Base-by-base conservation (phyloP, 495 filamentous ascomycete genomes). In the Lasiosphaeris hirsuta region DNA sequence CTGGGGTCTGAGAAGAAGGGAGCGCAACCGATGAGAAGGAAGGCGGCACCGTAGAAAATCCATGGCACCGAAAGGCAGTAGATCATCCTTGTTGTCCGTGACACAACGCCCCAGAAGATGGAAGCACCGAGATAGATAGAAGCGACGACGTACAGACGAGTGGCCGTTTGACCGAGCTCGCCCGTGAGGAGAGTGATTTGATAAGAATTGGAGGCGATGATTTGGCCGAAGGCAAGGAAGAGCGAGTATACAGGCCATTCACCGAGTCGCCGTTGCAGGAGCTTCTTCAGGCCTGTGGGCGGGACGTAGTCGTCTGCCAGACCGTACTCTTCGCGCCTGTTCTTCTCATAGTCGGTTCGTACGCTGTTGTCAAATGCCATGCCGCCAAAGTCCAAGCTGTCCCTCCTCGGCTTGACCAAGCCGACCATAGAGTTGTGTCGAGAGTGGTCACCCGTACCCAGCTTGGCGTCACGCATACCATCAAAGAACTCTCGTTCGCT, bases 171-270 rank as follows among this genome's bases (percentile, higher is more conserved):
- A 23, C 83, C 81, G 17, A 81, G 67, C 56, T 79, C 75, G 13
- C 84, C 84, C 8, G 75, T 80, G 39, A 87, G 67, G 8, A 87
- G 77, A 0, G 81, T 84, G 64, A 87, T 82, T 55, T 87, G 84
- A 63, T 85, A 84, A 0, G 80, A 83, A 58, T 86, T 86, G 18
- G 81, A 79, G 0, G 84, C 79, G 23, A 87, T 75, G 43, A 87
- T 83, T 65, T 86, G 84, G 2, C 84, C 84, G 68, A 88, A 75
- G 45, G 84, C 84, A 13, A 87, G 72, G 40, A 89, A 73, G 45
- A 90, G 74, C 3, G 84, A 78, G 67, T 90, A 90, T 2, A 88
- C 56, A 0, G 86, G 86, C 86, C 86, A 90, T 57, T 86, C 81
- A 15, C 75, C 81, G 18, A 60, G 38, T 17, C 61, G 60, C 15